phyloP scores from a whole-genome alignment of 768 basidiomycete genomes.

The Leccinum aurantiacum region DNA sequence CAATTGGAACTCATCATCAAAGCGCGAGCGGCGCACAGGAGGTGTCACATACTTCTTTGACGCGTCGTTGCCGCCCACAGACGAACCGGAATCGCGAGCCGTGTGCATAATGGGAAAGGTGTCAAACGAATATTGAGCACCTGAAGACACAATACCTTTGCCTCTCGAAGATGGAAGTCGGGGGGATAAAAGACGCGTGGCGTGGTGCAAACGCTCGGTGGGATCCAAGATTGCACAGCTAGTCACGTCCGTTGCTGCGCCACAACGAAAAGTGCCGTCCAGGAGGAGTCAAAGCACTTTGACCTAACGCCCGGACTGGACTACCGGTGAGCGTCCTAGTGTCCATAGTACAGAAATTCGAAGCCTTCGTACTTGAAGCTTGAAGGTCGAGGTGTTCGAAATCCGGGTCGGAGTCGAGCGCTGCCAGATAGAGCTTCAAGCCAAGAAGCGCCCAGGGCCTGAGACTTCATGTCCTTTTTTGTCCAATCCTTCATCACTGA shows the following conservation, averaged over 20 bases:
- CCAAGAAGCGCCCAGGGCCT: not conserved
- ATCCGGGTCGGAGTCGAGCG: not conserved
- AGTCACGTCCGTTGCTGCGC: not conserved
- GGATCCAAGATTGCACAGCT: not conserved
- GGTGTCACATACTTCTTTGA: not conserved
- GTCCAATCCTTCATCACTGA: not conserved
- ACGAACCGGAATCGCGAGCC: not conserved
- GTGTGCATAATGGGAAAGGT: not conserved
- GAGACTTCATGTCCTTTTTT: not conserved
- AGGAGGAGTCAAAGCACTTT: too few species aligned
- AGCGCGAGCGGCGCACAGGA: not conserved
- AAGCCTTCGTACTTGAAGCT: not conserved
- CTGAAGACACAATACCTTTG: not conserved
- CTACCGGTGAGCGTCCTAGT: not conserved
- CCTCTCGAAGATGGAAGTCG: not conserved
- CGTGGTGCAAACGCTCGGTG: not conserved
- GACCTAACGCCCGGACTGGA: not conserved
- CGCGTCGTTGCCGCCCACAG: not conserved
- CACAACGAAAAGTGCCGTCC: not conserved
- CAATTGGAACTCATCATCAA: not conserved
- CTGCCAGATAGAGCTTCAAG: not conserved
- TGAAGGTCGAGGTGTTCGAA: not conserved
- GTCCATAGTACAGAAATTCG: too few species aligned
- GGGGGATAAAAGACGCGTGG: not conserved
- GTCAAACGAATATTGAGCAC: not conserved